phyloP scores from a whole-genome alignment of 805 yeast species.

The Saccharomyces cerevisiae region DNA sequence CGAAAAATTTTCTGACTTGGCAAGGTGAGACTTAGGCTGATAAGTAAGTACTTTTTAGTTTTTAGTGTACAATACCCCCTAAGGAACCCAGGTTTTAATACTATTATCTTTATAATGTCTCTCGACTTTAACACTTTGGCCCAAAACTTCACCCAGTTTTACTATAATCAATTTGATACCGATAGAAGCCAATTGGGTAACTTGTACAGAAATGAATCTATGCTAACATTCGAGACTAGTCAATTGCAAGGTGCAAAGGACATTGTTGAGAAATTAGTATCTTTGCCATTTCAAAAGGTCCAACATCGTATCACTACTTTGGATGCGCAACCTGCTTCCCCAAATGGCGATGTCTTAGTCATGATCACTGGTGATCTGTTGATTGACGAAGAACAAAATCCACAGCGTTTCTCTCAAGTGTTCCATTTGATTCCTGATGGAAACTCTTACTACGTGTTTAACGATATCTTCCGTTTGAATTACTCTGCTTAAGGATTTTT shows the following conservation, averaged over 20 bases:
- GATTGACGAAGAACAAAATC: slow-evolving; percentile 85
- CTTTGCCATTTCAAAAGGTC: slow-evolving; percentile 88
- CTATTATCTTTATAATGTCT: slow-evolving; percentile 18
- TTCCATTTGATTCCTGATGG: slow-evolving; percentile 95
- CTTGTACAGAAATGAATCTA: slow-evolving; percentile 91
- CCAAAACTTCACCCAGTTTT: slow-evolving; percentile 84
- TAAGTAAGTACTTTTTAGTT: neutral
- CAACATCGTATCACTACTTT: slow-evolving; percentile 88
- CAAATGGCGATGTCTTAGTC: slow-evolving; percentile 85
- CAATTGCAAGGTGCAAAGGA: slow-evolving; percentile 91
- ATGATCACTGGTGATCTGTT: slow-evolving; percentile 95
- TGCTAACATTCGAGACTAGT: slow-evolving; percentile 92
- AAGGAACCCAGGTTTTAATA: neutral
- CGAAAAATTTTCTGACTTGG: neutral
- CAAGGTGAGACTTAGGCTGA: neutral
- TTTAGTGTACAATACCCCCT: neutral
- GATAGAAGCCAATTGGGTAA: slow-evolving; percentile 89
- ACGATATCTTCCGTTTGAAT: slow-evolving; percentile 94
- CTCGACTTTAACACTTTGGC: slow-evolving; percentile 43
- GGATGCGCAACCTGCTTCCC: slow-evolving; percentile 96
- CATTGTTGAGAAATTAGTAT: slow-evolving; percentile 84
- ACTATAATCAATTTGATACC: slow-evolving; percentile 89
- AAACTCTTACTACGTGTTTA: slow-evolving; percentile 84
- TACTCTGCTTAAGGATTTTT: slow-evolving; percentile 43
- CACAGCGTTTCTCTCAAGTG: slow-evolving; percentile 95